A percentile compares a stretch with the other conserved stretches of the same genome.
phyloP scores from a whole-genome alignment of 2,329 filamentous ascomycete genomes.

The Didymellaceae sp. region DNA sequence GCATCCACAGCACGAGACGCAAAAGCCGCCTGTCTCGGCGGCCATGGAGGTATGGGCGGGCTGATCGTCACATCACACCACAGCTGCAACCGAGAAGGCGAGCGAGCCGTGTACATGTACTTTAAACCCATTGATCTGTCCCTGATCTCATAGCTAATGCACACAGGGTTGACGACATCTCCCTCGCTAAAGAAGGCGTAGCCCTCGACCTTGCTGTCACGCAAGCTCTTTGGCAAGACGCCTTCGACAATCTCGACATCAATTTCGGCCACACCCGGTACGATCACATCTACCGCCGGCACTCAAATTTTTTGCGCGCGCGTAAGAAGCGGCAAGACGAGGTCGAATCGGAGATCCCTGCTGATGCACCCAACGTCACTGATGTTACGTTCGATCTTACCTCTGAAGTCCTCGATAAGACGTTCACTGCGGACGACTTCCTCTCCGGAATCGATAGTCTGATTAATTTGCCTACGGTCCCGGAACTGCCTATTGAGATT shows the following conservation, averaged over 20 bases:
- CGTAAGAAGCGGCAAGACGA: constrained; percentile 25
- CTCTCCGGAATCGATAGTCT: constrained; percentile 19
- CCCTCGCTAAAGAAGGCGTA: constrained; percentile 30
- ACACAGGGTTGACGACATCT: constrained; percentile 27
- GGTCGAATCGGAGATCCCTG: constrained; percentile 24
- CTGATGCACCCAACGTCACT: constrained; percentile 26
- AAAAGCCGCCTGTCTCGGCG: constrained; percentile 30
- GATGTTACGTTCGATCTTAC: constrained; percentile 32
- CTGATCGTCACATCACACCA: constrained; percentile 48
- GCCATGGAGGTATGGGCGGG: constrained; percentile 27
- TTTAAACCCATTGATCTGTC: not conserved
- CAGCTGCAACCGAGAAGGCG: constrained; percentile 46
- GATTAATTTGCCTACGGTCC: constrained; percentile 13
- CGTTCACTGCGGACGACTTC: constrained; percentile 31
- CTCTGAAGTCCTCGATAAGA: constrained; percentile 32
- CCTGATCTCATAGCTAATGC: constrained; percentile 9
- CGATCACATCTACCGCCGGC: constrained; percentile 38
- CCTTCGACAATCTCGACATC: constrained; percentile 40
- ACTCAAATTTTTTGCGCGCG: constrained; percentile 29
- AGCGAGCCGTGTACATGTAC: constrained; percentile 43
- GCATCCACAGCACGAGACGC: constrained; percentile 33
- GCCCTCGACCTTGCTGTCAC: constrained; percentile 34
- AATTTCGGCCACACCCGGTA: constrained; percentile 43
- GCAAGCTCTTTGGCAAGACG: constrained; percentile 36
- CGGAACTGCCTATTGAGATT: constrained; percentile 37